These are phyloP conservation scores for Citrus hindsii DNA, from an alignment of 345 rosid genomes.

Conservation along the genomic window DNA sequence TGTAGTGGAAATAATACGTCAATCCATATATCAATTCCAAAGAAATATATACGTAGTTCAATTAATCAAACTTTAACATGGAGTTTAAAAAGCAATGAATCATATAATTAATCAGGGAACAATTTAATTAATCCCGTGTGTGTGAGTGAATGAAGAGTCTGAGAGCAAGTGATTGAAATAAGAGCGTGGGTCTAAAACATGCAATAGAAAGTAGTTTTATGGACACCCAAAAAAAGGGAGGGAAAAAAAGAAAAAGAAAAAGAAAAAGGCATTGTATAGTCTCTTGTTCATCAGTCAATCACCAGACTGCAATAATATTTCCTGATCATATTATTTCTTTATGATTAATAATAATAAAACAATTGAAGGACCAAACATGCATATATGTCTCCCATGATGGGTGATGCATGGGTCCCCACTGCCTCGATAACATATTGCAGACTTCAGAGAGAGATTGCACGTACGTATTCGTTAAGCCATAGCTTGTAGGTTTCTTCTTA, in stretches of 20 bases:
- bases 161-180: background rate
- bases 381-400: conserved; percentile 51
- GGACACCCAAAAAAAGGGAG: background rate
- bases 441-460: conserved; percentile 11
- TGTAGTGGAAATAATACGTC: too few relatives aligned
- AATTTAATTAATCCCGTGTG: too few relatives aligned
- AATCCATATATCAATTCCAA: too few relatives aligned
- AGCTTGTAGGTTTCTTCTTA: conserved; percentile 17
- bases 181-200: conserved; percentile 16
- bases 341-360: background rate
- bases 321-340: background rate
- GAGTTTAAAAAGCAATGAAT: too few relatives aligned
- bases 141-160: background rate
- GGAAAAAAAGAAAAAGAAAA: background rate
- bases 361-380: conserved; percentile 19
- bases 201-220: background rate
- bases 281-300: background rate
- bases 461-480: conserved; percentile 20
- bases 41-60: too few relatives aligned
- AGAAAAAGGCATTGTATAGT: conserved; percentile 35
- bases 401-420: conserved; percentile 54
- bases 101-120: too few relatives aligned
- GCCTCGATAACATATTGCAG: conserved; percentile 20
- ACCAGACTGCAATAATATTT: background rate
- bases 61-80: too few relatives aligned